Base-by-base conservation (phyloP, 1,284 basidiomycete species). In the Sporisorium reilianum region DNA sequence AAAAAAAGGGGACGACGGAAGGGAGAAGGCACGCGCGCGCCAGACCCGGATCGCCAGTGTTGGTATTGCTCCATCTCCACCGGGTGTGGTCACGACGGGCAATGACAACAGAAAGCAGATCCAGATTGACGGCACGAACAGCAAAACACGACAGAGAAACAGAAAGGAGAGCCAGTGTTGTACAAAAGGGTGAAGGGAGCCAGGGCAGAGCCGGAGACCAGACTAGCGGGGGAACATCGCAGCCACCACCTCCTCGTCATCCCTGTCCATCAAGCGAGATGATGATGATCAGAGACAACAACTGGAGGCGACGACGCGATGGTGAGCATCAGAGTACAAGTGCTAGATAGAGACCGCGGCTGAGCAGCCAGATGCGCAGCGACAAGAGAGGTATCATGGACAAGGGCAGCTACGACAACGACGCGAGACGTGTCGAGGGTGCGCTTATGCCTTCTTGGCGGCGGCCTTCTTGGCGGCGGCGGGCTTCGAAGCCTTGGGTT, bases 401-500 rank as follows among this genome's bases (percentile, higher is more conserved):
- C 55, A 44, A 56, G 42, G 64, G 41, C 56, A 49, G 54, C 56
- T 52, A 70, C 52, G 45, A 60, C 50, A 26, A 44, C 30, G 23
- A 30, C n/a, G 16, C 14, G 36, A 30, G 44, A 18, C 25, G 34
- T 53, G 42, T 42, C 51, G 62, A 52, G 42, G 38, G 26, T 5
- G 45, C 50, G 34, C 54, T 63, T 69, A 77, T 57, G 71, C 75
- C 72, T 77, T 80, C 75, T 75, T 79, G 56, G 77, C 71, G 42
- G 78, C 75, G 40, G 80, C 63, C 75, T 79, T 82, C 82, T 84
- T 85, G 40, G 81, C 70, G n/a, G 81, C 70, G n/a, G 81, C 78
- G 28, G 80, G 67, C 77, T 81, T 85, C 38, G 83, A 72, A 50
- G 80, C 70, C 60, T 80, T 64, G 9, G 68, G 58, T 71, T 71